Percentiles rank a stretch among this genome's conserved stretches.
Conservation (phyloP, 176 grass and related monocot genomes). For the Areca catechu region DNA sequence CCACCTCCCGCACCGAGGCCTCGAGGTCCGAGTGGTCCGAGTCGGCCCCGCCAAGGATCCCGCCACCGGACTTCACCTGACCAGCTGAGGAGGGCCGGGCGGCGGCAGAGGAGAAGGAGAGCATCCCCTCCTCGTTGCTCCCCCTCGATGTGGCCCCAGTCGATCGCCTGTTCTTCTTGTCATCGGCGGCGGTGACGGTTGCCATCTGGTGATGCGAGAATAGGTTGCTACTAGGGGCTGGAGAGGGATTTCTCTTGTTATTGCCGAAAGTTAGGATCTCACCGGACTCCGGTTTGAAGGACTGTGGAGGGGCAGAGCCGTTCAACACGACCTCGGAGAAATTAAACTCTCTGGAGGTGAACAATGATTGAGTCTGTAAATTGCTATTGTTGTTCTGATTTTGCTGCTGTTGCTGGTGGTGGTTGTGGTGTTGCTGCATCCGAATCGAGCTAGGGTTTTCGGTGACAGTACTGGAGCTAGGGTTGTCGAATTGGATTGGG, state of each 20-base stretch:
- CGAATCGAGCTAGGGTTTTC: constrained; percentile 65
- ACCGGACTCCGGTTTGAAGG: constrained; percentile 76
- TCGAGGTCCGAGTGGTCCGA: constrained; percentile 91
- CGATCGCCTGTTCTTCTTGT: constrained; percentile 51
- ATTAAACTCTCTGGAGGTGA: constrained; percentile 67
- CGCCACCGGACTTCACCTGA: constrained; percentile 6
- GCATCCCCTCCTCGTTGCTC: constrained; percentile 79
- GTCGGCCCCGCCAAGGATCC: constrained; percentile 53
- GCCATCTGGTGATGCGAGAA: constrained; percentile 57
- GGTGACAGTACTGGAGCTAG: constrained; percentile 60
- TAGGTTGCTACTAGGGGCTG: constrained; percentile 54
- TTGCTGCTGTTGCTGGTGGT: constrained; percentile 5
- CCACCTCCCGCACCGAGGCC: constrained; percentile 73
- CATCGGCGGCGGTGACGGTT: constrained; percentile 27
- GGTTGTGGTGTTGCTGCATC: not conserved
- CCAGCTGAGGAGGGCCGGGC: constrained; percentile 34
- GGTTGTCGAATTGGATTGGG: constrained; percentile 76
- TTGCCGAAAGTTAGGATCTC: constrained; percentile 71
- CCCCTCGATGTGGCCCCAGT: constrained; percentile 73
- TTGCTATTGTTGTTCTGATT: constrained; percentile 13
- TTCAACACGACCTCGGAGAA: constrained; percentile 69
- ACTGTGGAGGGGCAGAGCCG: constrained; percentile 22
- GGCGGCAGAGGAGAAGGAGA: constrained; percentile 73
- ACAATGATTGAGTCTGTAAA: constrained; percentile 27
- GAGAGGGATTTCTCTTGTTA: constrained; percentile 49